Evolutionary conservation across 2,329 filamentous ascomycete genomes (phyloP).

Genomic region (Aspergillus candidus): DNA sequence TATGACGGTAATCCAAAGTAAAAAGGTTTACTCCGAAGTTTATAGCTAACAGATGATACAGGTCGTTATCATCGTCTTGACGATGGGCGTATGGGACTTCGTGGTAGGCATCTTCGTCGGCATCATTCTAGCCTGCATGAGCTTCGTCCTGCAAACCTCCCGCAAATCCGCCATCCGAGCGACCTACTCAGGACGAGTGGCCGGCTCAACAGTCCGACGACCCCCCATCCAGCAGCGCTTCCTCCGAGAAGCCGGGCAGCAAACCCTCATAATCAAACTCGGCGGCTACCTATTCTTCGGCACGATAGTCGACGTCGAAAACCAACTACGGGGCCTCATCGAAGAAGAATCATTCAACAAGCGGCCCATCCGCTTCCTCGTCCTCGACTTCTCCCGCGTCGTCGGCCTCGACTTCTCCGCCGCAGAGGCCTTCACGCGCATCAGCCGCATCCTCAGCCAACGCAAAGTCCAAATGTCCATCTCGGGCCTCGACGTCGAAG

Average conservation of each 20-base stretch:
- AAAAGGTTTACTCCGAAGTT: too few relatives aligned
- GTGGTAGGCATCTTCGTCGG: constrained; percentile 89
- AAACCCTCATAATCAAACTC: constrained; percentile 87
- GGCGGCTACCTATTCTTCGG: constrained; percentile 97
- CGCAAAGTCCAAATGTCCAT: constrained; percentile 76
- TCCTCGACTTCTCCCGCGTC: constrained; percentile 84
- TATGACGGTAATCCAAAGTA: too few relatives aligned
- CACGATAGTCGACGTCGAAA: constrained; percentile 92
- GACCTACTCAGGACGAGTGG: constrained; percentile 82
- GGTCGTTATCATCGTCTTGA: constrained; percentile 80
- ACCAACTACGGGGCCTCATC: constrained; percentile 73
- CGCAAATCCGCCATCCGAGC: constrained; percentile 82
- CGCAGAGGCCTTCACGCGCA: constrained; percentile 87
- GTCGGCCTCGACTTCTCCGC: constrained; percentile 94
- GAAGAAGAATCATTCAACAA: constrained; percentile 72
- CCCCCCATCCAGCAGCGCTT: constrained; percentile 87
- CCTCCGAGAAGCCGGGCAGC: constrained; percentile 73
- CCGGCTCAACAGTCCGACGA: constrained; percentile 84
- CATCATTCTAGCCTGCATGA: constrained; percentile 84
- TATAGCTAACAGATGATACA: constrained; percentile 21
- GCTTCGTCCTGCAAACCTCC: constrained; percentile 86
- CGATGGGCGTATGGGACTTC: constrained; percentile 97
- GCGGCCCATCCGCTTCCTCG: constrained; percentile 78
- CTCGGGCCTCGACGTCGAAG: constrained; percentile 71
- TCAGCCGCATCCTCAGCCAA: constrained; percentile 73